Percentiles rank a stretch among this genome's conserved stretches.
Conservation (phyloP, 164 flowering plant species). For the Pachysandra terminalis region DNA sequence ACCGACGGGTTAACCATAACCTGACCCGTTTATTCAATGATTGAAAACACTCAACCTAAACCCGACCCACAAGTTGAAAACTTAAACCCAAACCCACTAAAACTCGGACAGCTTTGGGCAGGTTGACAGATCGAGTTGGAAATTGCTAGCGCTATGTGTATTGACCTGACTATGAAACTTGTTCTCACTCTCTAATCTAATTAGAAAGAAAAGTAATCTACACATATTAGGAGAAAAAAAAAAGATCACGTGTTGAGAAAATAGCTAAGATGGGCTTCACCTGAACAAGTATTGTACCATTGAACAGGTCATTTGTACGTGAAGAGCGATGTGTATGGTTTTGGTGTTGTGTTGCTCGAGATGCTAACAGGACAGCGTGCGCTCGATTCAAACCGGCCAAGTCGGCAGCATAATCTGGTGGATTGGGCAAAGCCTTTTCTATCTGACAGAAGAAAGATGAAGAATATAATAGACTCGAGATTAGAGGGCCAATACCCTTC, state of each 20-base stretch:
- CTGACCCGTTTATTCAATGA: too few relatives aligned
- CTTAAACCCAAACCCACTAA: too few relatives aligned
- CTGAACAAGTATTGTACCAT: not conserved
- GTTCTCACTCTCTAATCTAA: not conserved
- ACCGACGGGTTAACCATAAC: too few relatives aligned
- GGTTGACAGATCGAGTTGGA: too few relatives aligned
- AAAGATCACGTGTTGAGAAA: too few relatives aligned
- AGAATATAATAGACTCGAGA: conserved; percentile 49
- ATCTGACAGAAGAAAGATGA: conserved; percentile 43
- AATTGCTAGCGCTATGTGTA: too few relatives aligned
- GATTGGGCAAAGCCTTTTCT: conserved; percentile 76
- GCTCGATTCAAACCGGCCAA: conserved; percentile 65
- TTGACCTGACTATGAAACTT: too few relatives aligned
- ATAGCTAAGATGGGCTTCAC: not conserved
- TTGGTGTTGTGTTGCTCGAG: conserved; percentile 83
- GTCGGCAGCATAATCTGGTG: conserved; percentile 50
- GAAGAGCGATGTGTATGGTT: conserved; percentile 87
- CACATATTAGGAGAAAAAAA: too few relatives aligned
- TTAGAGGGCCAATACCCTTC: conserved; percentile 59
- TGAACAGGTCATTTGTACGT: conserved; percentile 79
- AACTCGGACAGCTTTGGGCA: too few relatives aligned
- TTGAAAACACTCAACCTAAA: too few relatives aligned
- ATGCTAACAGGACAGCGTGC: conserved; percentile 70
- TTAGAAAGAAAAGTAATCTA: too few relatives aligned
- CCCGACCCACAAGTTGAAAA: too few relatives aligned